Base-by-base conservation (phyloP, 108 stramenopile genomes). In the Cylindrotheca fusiformis region DNA sequence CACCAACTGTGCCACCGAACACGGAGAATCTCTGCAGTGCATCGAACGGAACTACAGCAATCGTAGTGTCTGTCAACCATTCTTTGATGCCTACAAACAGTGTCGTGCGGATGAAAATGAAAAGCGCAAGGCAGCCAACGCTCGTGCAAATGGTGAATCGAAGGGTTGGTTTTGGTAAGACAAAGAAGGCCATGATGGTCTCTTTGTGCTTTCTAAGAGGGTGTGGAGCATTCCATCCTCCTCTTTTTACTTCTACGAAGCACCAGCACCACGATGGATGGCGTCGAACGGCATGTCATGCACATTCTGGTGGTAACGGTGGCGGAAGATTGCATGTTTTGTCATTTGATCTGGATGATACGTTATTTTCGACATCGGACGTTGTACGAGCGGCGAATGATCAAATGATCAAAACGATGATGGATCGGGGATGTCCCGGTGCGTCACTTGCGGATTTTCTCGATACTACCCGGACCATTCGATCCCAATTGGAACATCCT, bases 101-200 rank as follows among this genome's bases (percentile, higher is more conserved):
- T 92, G 91, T 68, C 79, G 91, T 18, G 70, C 55, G 51, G 84
- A 75, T 31, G 91, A 92, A 74, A 76, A 86, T 71, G 78, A 89
- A 52, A 33, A 75, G n/a, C 81, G 73, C 32, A 56, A 25, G 33
- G 60, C 51, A 49, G 71, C 55, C 14, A 72, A 72, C 46, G 56
- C 55, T 1, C 31, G 5, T 18, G 49, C 22, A 21, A 28, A 21
- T 27, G 53, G 24, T 23, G 55, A 24, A 10, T 32, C n/a, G 29
- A 62, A 45, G n/a, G 67, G 67, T 33, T 68, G 56, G 57, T 68
- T 68, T 27, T 68, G 65, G 65, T 66, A 56, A 57, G 3, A 1
- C 23, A 21, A 22, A 25, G 46, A 1, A 20, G 2, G 19, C n/a
- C 46, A 1, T 2, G 46, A n/a, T n/a, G n/a, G n/a, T n/a, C n/a